Base-by-base conservation (phyloP, 2,329 filamentous ascomycete genomes). In the Fusarium pseudonygamai region DNA sequence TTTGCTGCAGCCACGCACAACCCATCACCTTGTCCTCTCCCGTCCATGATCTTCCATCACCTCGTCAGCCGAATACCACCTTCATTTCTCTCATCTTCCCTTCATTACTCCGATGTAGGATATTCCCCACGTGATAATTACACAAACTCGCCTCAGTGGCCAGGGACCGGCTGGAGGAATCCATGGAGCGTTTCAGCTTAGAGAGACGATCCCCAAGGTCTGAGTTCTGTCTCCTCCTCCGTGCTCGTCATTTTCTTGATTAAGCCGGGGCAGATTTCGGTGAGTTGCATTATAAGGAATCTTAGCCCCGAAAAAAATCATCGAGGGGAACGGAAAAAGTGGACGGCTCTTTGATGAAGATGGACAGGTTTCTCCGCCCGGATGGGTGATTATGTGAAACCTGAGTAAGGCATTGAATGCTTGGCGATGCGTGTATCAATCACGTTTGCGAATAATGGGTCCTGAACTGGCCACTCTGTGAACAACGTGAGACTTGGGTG, bases 301-400 rank as follows among this genome's bases (percentile, higher is more conserved):
- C 47, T 42, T 39, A 53, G 66, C 59, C 67, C 67, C 67, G 50
- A 53, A 64, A 69, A 47, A 24, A 39, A 50, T 24, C 22, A 52
- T 39, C 20, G 46, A 45, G 37, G 50, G 56, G 22, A 37, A 32
- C 11, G 20, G 11, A 16, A 56, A 65, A 70, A 65, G 46, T 58
- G 60, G 52, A 55, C 40, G 37, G 26, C 45, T 30, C 50, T 69
- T 69, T 69, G 65, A 69, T 69, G 59, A 69, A 34, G 67, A 69
- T 69, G 52, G 20, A 61, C 67, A 57, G 30, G 18, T 36, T 43
- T 34, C 65, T 70, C 67, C 67, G 67, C 65, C 52, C 36, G 30
- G 55, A 49, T 59, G 32, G 32, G 32, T 65, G 59, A 69, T 65
- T 69, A 70, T 65, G 65, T 69, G 67, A 69, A 69, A 69, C 67